Base-by-base conservation (phyloP, 805 yeast species). In the Cyberlindnera galapagoensis region DNA sequence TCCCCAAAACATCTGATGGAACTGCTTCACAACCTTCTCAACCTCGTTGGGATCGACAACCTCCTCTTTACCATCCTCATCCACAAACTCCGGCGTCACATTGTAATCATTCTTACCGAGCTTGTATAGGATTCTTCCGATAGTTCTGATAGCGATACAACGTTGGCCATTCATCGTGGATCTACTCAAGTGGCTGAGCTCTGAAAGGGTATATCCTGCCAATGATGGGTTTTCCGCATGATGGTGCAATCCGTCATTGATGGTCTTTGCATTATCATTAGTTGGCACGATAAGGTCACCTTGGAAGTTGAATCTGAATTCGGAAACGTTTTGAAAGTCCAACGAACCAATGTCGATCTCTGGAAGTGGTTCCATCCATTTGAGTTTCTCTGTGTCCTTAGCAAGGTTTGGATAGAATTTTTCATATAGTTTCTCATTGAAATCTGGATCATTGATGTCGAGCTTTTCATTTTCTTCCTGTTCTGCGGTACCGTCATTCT, bases 361-460 rank as follows among this genome's bases (percentile, higher is more conserved):
- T 17, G 71, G 63, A 1, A 79, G 71, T 3, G 83, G 76, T 36
- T 79, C 71, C 95, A 88, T 88, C 99, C 99, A 92, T 38, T 87
- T 82, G 35, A 92, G 56, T 46, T 84, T 81, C 24, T 74, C 77
- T 0, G 84, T 71, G 43, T 92, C 95, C 29, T 66, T 75, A 2
- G 96, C 95, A 31, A 92, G 63, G 43, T 87, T 90, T 2, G 99
- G 97, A 59, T 78, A 92, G 59, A 75, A 90, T 50, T 82, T 83
- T 17, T 76, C 81, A 48, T 87, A 92, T 31, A 92, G 60, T 49
- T 86, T 80, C 18, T 77, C 77, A 43, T 76, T 70, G 53, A 88
- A 88, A 9, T 79, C 68, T 1, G 94, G 92, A 55, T 81, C 95
- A 48, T 81, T 64, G 6, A 84, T 55, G 44, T 83, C 87, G 21